Evolutionary conservation across 257 asterid genomes (phyloP), one percentile per base, ranked within the genome.

Genomic region (Solanum pinnatisectum): DNA sequence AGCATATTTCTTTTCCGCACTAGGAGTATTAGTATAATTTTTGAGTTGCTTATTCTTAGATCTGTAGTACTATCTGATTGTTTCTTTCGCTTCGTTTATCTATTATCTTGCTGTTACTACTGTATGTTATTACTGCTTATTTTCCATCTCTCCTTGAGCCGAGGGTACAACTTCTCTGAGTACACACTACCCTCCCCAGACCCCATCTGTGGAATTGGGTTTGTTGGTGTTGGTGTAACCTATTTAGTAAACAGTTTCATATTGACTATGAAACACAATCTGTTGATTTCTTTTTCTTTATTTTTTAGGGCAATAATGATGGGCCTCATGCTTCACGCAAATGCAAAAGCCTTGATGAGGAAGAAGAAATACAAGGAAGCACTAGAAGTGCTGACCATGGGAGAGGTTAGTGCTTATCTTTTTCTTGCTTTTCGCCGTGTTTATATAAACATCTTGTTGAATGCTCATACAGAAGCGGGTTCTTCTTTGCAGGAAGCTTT

Each of bases 291-390:
- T 27, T 83, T 88, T 14, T 44, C 20, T 74, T 70, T 68, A 36
- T 85, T 84, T 92, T 86, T 78, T 92, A 97, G 98, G 87, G 98
- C 99, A 44, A 91, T 97, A 90, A 95, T 97, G 98, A 96, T 96
- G 99, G 99, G 98, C 63, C 98, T 97, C 87, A 94, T 97, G 99
- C 95, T 97, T 88, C 99, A 97, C 83, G 91, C 98, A 72, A 97
- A 94, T 89, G 99, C 92, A 10, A 97, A 94, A 91, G 92, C 94
- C 90, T 92, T 97, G 85, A 88, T 97, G 71, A 93, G 92, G 84
- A 90, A 84, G 93, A 93, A 94, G 84, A 91, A 92, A 84, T 96
- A 90, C 84, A 91, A 87, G 93, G 98, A 95, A 89, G 99, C 99
- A 46, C 52, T 97, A 44, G 99, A 97, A 93, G 98, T 97, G 90